A percentile compares a stretch with the other conserved stretches of the same genome.
phyloP scores from a whole-genome alignment of 176 grass and related monocot genomes.

The Pontederia paniculata region DNA sequence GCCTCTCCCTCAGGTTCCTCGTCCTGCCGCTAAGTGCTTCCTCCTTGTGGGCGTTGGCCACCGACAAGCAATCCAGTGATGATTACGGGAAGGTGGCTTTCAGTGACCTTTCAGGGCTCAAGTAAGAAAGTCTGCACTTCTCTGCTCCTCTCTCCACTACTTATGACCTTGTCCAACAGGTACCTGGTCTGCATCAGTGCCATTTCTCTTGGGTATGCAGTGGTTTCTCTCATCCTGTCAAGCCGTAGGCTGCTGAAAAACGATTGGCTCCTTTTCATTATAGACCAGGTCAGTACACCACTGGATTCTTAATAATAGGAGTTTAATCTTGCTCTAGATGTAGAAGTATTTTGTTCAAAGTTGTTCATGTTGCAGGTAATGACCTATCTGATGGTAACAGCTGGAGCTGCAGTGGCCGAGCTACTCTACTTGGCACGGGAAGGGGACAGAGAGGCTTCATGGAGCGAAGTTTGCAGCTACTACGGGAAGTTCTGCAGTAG shows the following conservation, averaged over 20 bases:
- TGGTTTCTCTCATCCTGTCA: constrained; percentile 39
- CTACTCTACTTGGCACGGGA: constrained; percentile 53
- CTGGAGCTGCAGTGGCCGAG: constrained; percentile 63
- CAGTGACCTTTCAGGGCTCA: constrained; percentile 64
- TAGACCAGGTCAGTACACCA: constrained; percentile 58
- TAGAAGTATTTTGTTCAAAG: not conserved
- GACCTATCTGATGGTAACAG: constrained; percentile 72
- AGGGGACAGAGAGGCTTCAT: constrained; percentile 58
- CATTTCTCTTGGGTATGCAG: constrained; percentile 41
- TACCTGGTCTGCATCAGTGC: constrained; percentile 63
- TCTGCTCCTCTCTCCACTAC: not conserved
- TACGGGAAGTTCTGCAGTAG: constrained; percentile 67
- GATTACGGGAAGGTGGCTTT: constrained; percentile 72
- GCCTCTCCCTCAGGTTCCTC: constrained; percentile 52
- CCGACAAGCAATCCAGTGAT: constrained; percentile 52
- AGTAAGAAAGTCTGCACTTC: constrained; percentile 20
- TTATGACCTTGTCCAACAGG: constrained; percentile 10
- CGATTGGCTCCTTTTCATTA: constrained; percentile 50
- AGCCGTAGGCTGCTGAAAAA: constrained; percentile 19
- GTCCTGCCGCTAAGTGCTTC: constrained; percentile 51
- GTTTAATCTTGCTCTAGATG: not conserved
- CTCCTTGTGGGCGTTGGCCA: constrained; percentile 58
- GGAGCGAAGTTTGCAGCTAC: constrained; percentile 95
- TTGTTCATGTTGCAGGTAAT: constrained; percentile 25
- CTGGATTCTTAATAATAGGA: not conserved